Base-by-base conservation (phyloP, 2,329 filamentous ascomycete genomes). In the Alternaria infectoria region DNA sequence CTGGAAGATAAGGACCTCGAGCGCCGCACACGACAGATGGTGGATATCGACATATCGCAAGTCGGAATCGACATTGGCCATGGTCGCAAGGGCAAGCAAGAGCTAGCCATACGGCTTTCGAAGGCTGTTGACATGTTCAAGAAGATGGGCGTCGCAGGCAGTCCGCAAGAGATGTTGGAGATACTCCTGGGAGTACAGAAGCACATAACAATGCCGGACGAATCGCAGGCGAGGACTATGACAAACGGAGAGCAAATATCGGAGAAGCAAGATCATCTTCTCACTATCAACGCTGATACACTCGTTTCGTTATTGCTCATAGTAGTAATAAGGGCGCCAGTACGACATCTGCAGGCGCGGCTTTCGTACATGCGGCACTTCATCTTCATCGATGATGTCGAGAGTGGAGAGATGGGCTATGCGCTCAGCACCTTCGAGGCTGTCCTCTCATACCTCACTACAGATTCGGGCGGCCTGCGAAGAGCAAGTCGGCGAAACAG, bases 381-480 rank as follows among this genome's bases (percentile, higher is more conserved):
- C 76, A 96, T 97, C 69, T 99, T 97, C 80, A 94, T 97, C 54
- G 96, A 98, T 72, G 96, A 99, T 80, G 93, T 99, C 9, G 96
- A 99, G 69, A 96, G 90, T 65, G 96, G 96, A 52, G 96, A 99
- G 81, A 91, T 96, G 84, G 96, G 96, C 9, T 99, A 99, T 79
- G 94, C 95, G 0, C 81, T 99, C 54, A 98, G 95, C 79, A 99
- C 96, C 0, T 93, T 98, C 64, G 96, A 99, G 79, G 96, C 93
- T 7, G 96, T 99, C 0, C 81, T 99, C 32, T 90, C 93, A 2
- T 98, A 99, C 77, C 87, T 99, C 3, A 88, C 90, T 9, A 88
- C 90, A 64, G 94, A 97, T 75, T 97, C 95, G 0, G 89, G 88
- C 13, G 91, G 90, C 5, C 82, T 99, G 61, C 88, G 94, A 64